Conservation (phyloP, 352 stramenopile species). For the Phytophthora megakarya region DNA sequence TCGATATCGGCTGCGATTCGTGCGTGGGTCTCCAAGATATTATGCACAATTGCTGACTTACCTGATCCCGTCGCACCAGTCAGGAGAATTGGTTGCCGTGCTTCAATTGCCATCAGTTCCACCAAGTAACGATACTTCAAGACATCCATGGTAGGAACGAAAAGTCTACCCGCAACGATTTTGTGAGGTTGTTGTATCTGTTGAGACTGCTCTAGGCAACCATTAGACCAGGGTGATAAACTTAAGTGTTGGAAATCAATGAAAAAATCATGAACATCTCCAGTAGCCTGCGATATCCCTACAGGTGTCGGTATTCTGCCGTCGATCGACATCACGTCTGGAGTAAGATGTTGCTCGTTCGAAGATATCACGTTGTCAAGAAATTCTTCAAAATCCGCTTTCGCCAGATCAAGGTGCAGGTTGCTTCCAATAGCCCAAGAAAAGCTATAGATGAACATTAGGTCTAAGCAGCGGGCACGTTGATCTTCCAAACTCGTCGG, state of each 20-base stretch:
- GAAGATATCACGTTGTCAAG: conserved; percentile 42
- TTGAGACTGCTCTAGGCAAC: conserved; percentile 9
- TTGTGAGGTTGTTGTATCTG: conserved; percentile 24
- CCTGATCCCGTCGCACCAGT: conserved; percentile 89
- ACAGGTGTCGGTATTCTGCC: conserved; percentile 53
- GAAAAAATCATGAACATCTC: conserved; percentile 72
- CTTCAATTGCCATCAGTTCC: conserved; percentile 57
- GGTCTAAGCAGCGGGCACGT: conserved; percentile 59
- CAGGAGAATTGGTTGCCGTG: conserved; percentile 79
- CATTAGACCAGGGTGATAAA: conserved; percentile 59
- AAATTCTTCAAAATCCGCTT: conserved; percentile 59
- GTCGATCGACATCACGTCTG: conserved; percentile 55
- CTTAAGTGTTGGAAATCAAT: conserved; percentile 69
- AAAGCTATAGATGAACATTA: conserved; percentile 76
- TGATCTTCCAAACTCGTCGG: conserved; percentile 54
- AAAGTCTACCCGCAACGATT: conserved; percentile 32
- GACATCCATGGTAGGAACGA: conserved; percentile 71
- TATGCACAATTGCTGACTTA: conserved; percentile 88
- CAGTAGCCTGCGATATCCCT: conserved; percentile 49
- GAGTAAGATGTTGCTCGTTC: conserved; percentile 56
- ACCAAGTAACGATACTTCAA: conserved; percentile 69
- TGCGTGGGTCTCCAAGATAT: conserved; percentile 55
- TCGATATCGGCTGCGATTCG: conserved; percentile 28
- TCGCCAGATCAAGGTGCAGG: conserved; percentile 43
- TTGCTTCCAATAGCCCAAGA: conserved; percentile 78